A percentile compares a stretch with the other conserved stretches of the same genome.
Evolutionary conservation across 345 rosid species (phyloP).

Genomic region (Acer yangbiense): DNA sequence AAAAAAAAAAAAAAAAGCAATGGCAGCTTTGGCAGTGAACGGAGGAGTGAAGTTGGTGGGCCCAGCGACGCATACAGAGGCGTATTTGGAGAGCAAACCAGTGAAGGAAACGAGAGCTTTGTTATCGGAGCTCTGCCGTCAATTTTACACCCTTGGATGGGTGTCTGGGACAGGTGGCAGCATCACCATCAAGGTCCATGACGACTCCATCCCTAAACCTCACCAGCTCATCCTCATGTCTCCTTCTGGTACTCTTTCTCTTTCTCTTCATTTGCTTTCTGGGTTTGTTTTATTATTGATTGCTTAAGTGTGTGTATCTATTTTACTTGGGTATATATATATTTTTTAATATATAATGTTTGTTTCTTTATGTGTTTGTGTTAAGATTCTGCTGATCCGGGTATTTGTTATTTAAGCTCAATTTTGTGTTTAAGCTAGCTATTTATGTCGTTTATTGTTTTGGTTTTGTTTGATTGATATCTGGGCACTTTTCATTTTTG

Average conservation of each 20-base stretch:
- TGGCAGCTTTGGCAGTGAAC: slow-evolving; percentile 28
- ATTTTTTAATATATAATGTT: not conserved
- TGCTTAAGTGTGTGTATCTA: not conserved
- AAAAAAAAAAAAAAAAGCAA: not conserved
- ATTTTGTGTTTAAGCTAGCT: not conserved
- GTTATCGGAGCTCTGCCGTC: slow-evolving; percentile 82
- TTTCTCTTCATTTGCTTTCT: not conserved
- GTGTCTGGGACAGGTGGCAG: slow-evolving; percentile 96
- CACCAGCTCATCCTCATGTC: slow-evolving; percentile 90
- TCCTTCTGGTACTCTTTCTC: slow-evolving; percentile 72
- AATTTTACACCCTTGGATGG: slow-evolving; percentile 92
- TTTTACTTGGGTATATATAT: not conserved
- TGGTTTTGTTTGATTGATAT: not conserved
- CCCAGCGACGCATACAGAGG: slow-evolving; percentile 57
- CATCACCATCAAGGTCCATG: slow-evolving; percentile 82
- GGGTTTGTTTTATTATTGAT: slow-evolving; percentile 1
- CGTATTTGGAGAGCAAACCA: slow-evolving; percentile 62
- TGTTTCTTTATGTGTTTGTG: not conserved
- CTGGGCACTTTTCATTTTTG: not conserved
- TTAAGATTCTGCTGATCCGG: not conserved
- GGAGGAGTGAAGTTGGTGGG: slow-evolving; percentile 33
- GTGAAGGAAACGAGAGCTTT: slow-evolving; percentile 66
- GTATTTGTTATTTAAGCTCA: slow-evolving; percentile 10
- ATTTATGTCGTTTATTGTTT: not conserved
- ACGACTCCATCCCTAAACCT: slow-evolving; percentile 67